These are phyloP conservation scores for Cylindrodendrum hubeiense DNA, from an alignment of 2,329 filamentous ascomycete species.

Conservation along the genomic window DNA sequence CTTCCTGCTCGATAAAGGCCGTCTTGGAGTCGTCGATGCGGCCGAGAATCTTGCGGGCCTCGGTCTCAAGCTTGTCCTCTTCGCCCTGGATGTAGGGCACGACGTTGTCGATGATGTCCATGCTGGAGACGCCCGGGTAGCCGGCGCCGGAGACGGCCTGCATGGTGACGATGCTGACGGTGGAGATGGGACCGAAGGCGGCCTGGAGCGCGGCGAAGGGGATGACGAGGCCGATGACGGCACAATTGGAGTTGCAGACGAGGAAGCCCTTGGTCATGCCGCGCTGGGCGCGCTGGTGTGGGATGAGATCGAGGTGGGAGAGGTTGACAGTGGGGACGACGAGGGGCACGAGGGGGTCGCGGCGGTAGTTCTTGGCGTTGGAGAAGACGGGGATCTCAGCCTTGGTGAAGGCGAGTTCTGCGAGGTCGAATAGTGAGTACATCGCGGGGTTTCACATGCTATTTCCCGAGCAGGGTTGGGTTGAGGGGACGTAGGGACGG, in stretches of 20 bases:
- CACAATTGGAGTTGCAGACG: slow-evolving; percentile 98
- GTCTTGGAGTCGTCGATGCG: slow-evolving; percentile 77
- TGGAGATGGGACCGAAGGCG: slow-evolving; percentile 85
- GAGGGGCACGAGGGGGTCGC: slow-evolving; percentile 89
- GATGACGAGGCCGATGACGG: slow-evolving; percentile 95
- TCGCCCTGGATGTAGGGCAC: slow-evolving; percentile 94
- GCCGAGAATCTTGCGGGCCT: slow-evolving; percentile 95
- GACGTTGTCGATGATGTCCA: slow-evolving; percentile 97
- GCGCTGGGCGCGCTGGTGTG: slow-evolving; percentile 84
- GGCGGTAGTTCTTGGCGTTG: slow-evolving; percentile 97
- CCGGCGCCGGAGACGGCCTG: slow-evolving; percentile 95
- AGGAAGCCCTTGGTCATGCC: slow-evolving; percentile 87
- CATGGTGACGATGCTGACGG: slow-evolving; percentile 86
- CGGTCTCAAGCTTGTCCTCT: slow-evolving; percentile 95
- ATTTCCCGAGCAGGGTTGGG: background rate
- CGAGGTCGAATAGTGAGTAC: slow-evolving; percentile 15
- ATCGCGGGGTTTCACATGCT: background rate
- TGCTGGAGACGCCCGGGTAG: slow-evolving; percentile 88
- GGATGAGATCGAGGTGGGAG: slow-evolving; percentile 85
- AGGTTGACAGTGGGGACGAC: slow-evolving; percentile 97
- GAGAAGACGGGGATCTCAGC: slow-evolving; percentile 94
- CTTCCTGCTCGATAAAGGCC: slow-evolving; percentile 80
- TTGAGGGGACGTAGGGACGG: background rate
- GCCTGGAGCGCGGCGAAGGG: slow-evolving; percentile 92
- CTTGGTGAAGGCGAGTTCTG: slow-evolving; percentile 91